Base-by-base conservation (phyloP, 352 stramenopile species). In the Thalassiosira livingstoniorum region DNA sequence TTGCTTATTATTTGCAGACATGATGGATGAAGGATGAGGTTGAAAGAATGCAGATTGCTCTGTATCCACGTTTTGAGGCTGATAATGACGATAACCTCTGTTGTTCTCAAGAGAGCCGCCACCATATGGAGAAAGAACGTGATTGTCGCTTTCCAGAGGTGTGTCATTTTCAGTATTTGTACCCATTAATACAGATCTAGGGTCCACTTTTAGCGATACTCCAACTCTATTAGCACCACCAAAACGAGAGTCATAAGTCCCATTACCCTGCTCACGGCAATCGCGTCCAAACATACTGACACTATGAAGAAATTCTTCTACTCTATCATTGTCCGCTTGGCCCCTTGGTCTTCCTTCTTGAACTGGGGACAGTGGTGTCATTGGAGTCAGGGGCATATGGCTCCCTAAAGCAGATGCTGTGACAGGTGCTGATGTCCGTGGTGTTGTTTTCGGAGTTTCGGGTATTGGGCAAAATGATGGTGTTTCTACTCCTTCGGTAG, bases 181-280 rank as follows among this genome's bases (percentile, higher is more conserved):
- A 18, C 42, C 42, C 42, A 18, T 18, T 18, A 51, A 18, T 10
- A 51, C 42, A 18, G 42, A 51, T 51, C 42, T 70, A 32, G 62
- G 43, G 42, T 70, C 42, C 76, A 84, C 79, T 27, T 76, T 78
- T 15, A 87, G 35, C 0, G 73, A 61, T 0, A 87, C 74, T 35
- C 80, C 80, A 74, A 87, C 83, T 0, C 68, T 69, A 68, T 31
- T 71, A 25, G 60, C 34, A 31, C 23, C 27, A 25, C 51, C 47
- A 27, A 39, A 47, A 71, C 68, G 27, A 55, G 70, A 11, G 68
- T 85, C 18, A 35, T 47, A 27, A 64, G 45, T 34, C 29, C 51
- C 65, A 77, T 54, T 27, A 45, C 31, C 0, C 23, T 43, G 29
- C 66, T 74, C 25, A 77, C 21, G 3, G 69, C 64, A 35, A 65